Conservation (phyloP, 1,284 basidiomycete genomes). For the Irpex sp. region DNA sequence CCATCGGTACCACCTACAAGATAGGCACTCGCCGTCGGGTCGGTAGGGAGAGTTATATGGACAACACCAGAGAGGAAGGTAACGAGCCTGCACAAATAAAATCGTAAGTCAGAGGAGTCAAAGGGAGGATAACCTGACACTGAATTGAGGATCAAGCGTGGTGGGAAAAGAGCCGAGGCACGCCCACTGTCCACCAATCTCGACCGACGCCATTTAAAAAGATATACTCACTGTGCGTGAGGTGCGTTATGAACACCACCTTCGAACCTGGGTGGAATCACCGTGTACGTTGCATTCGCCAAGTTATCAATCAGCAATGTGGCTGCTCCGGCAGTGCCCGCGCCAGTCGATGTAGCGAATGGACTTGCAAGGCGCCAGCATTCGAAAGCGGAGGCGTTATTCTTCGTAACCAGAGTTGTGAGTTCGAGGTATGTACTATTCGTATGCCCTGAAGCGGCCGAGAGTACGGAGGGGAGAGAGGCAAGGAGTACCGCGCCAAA, state of each 20-base stretch:
- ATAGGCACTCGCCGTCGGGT: constrained; percentile 3
- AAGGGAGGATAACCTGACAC: too few relatives aligned
- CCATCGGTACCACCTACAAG: constrained; percentile 19
- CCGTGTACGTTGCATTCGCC: constrained; percentile 23
- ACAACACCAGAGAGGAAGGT: constrained; percentile 22
- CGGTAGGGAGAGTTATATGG: constrained; percentile 20
- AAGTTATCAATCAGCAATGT: constrained; percentile 19
- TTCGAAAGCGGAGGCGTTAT: constrained; percentile 17
- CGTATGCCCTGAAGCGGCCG: neutral
- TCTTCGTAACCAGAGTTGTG: constrained; percentile 17
- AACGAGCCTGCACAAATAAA: constrained; percentile 15
- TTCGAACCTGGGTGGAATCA: constrained; percentile 20
- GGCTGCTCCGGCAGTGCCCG: constrained; percentile 21
- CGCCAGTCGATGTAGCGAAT: constrained; percentile 17
- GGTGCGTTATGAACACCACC: constrained; percentile 23
- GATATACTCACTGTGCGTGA: constrained; percentile 18
- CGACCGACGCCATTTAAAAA: neutral
- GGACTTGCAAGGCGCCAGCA: constrained; percentile 22
- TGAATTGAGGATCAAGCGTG: too few relatives aligned
- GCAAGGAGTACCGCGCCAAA: neutral
- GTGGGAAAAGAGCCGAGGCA: too few relatives aligned
- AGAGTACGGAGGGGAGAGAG: neutral
- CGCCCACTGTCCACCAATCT: too few relatives aligned
- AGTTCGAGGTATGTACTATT: constrained; percentile 15
- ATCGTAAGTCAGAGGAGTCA: too few relatives aligned